Base-by-base conservation (phyloP, 2,329 filamentous ascomycete genomes). In the Alternaria sp. region DNA sequence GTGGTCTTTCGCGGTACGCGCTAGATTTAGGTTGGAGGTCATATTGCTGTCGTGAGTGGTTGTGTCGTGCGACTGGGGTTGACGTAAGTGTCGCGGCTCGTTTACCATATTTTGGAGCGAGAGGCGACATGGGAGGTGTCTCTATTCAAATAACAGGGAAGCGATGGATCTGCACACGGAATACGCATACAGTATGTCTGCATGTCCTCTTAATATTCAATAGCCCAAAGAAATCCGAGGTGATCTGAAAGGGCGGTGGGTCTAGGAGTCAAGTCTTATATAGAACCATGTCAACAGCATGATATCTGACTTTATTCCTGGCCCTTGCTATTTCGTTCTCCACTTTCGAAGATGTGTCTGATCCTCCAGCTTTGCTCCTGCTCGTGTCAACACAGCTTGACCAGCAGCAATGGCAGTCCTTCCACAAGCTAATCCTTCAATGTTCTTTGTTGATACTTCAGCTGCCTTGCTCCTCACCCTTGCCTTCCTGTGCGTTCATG, bases 401-500 rank as follows among this genome's bases (percentile, higher is more conserved):
- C 14, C 5, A 12, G 8, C 9, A 41, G 16, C 4, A 4, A 22
- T 38, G 18, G 8, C n/a, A 22, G 22, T 42, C 18, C 8, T 43
- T 12, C 16, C 24, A 14, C 7, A 38, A 36, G 22, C 0, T 56
- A 6, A n/a, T 12, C 20, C 11, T 18, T 20, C 38, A 18, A 5
- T 36, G 1, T 11, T 30, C 9, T 16, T 6, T 38, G 14, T 32
- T 18, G 32, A n/a, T 28, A 8, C 24, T 53, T 73, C 58, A 71
- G 14, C 64, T 70, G 18, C 65, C 68, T 43, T 70, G 65, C 28
- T 63, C 67, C 32, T 74, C 67, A n/a, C 63, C 69, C 53, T 69
- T 64, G 41, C 65, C 56, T 52, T 74, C 74, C 62, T 77, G 75
- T 36, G 66, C 71, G 58, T 69, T 76, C 67, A 78, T 63, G 11